phyloP scores from a whole-genome alignment of 257 asterid species.

The Capsicum pubescens region DNA sequence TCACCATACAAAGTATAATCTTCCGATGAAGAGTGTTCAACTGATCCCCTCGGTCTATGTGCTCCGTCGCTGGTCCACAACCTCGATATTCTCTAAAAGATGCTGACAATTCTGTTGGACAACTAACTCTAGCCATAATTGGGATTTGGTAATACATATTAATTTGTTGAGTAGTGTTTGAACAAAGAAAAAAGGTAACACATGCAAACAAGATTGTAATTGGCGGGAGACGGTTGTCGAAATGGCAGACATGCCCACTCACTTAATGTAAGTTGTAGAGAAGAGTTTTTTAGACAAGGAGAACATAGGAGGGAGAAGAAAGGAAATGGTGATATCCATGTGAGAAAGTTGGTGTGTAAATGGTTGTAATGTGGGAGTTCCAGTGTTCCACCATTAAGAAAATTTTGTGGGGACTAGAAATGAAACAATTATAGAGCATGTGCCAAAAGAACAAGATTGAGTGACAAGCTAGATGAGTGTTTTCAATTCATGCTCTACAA shows the following conservation, averaged over 20 bases:
- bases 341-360: slow-evolving; percentile 27
- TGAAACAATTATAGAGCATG: slow-evolving; percentile 20
- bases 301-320: slow-evolving; percentile 28
- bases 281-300: slow-evolving; percentile 27
- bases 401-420: slow-evolving; percentile 30
- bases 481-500: slow-evolving; percentile 39
- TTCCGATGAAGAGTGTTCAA: no score
- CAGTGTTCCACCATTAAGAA: slow-evolving; percentile 49
- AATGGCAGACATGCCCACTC: slow-evolving; percentile 50
- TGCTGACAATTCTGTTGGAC: background rate
- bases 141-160: background rate
- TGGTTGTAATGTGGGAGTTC: slow-evolving; percentile 48
- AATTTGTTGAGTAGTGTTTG: slow-evolving; percentile 13
- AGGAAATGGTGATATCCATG: slow-evolving; percentile 33
- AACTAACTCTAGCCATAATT: background rate
- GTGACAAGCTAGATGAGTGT: slow-evolving; percentile 31
- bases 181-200: background rate
- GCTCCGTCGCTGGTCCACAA: background rate
- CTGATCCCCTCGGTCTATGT: no score
- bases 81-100: background rate
- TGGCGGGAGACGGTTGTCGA: slow-evolving; percentile 29
- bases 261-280: slow-evolving; percentile 35
- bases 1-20: no score
- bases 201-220: slow-evolving; percentile 8
- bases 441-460: slow-evolving; percentile 47